A percentile compares a stretch with the other conserved stretches of the same genome.
These are phyloP conservation scores for Aspergillus cavernicola DNA, from an alignment of 495 filamentous ascomycete genomes.

Conservation along the genomic window DNA sequence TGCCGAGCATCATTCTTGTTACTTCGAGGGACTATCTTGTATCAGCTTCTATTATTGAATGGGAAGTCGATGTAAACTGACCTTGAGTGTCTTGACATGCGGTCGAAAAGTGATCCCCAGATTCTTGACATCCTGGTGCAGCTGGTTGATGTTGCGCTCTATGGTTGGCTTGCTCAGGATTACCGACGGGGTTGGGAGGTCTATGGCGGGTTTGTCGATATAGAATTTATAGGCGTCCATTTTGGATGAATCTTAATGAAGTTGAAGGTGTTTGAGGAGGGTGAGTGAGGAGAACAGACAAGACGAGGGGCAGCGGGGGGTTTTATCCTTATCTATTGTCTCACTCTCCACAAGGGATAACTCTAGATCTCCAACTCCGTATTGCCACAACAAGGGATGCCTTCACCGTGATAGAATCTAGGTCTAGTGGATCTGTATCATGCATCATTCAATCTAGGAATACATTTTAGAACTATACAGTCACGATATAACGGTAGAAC, in stretches of 20 bases:
- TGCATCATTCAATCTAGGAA: no score
- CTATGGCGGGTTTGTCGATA: constrained; percentile 24
- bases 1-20: constrained; percentile 32
- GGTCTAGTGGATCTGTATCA: no score
- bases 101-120: constrained; percentile 31
- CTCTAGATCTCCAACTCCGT: no score
- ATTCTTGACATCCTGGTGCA: constrained; percentile 30
- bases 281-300: not conserved
- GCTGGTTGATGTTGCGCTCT: constrained; percentile 25
- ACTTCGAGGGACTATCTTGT: constrained; percentile 25
- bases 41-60: not conserved
- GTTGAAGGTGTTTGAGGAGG: not conserved
- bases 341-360: no score
- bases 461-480: no score
- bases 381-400: no score
- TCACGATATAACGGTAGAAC: no score
- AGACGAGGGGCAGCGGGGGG: not conserved
- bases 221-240: constrained; percentile 30
- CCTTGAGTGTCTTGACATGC: constrained; percentile 39
- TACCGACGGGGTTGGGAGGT: constrained; percentile 31
- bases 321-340: constrained; percentile 8
- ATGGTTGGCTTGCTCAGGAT: constrained; percentile 31
- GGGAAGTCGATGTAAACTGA: constrained; percentile 1
- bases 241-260: not conserved
- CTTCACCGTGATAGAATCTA: no score